phyloP scores from a whole-genome alignment of 2,329 filamentous ascomycete species.

The Phyllachora maydis region DNA sequence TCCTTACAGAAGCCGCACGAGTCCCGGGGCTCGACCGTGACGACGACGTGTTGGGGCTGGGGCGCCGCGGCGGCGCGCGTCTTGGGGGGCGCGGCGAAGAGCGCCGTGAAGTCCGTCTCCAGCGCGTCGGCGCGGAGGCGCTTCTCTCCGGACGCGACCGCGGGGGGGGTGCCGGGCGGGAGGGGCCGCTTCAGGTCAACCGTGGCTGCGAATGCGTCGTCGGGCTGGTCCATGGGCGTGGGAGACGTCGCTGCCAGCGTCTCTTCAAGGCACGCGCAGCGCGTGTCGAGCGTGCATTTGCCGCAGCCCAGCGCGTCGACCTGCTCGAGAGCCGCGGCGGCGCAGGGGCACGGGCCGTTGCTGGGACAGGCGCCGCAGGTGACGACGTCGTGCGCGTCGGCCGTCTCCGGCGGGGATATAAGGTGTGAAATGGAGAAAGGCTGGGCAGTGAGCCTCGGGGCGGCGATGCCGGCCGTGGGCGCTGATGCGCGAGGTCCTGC shows the following conservation, averaged over 20 bases:
- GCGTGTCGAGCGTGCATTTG: conserved; percentile 38
- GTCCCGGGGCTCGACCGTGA: conserved; percentile 31
- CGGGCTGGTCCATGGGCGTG: too few species aligned
- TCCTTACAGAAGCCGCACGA: conserved; percentile 69
- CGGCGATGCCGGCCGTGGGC: conserved; percentile 7
- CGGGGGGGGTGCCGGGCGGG: conserved; percentile 19
- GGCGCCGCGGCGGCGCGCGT: conserved; percentile 3
- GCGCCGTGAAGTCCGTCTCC: conserved; percentile 56
- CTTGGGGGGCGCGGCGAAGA: conserved; percentile 30
- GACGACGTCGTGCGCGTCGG: conserved; percentile 14
- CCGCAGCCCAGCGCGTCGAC: conserved; percentile 36
- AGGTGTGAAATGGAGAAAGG: conserved; percentile 36
- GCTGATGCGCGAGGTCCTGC: too few species aligned
- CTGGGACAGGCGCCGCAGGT: conserved; percentile 36
- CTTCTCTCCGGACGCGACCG: too few species aligned
- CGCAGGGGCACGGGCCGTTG: conserved; percentile 32
- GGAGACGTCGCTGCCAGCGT: conserved; percentile 25
- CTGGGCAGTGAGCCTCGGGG: conserved; percentile 13
- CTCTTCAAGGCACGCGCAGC: conserved; percentile 44
- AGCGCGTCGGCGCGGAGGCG: too few species aligned
- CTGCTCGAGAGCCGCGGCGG: conserved; percentile 34
- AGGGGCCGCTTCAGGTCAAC: conserved; percentile 25
- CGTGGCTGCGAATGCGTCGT: too few species aligned
- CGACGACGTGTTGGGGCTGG: conserved; percentile 11
- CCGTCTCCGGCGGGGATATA: conserved; percentile 28